Conservation (phyloP, 2,329 filamentous ascomycete species). For the Cladobotryum protrusum region DNA sequence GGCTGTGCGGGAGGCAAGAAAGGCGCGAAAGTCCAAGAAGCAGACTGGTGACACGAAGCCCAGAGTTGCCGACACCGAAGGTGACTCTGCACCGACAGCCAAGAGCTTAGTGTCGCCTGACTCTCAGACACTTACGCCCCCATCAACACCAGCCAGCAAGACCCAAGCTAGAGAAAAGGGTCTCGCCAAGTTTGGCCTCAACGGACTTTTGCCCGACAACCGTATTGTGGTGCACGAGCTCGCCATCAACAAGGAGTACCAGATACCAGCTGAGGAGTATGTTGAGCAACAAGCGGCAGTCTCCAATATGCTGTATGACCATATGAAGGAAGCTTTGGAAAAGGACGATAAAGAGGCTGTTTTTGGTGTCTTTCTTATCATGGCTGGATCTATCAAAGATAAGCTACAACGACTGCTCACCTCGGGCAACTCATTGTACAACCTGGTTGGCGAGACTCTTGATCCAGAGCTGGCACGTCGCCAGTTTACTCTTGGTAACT, state of each 20-base stretch:
- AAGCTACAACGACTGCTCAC: conserved; percentile 68
- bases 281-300: conserved; percentile 49
- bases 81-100: conserved; percentile 31
- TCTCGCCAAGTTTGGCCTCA: conserved; percentile 35
- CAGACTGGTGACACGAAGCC: conserved; percentile 65
- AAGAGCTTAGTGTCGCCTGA: conserved; percentile 33
- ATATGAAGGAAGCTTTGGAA: conserved; percentile 58
- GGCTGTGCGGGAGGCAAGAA: conserved; percentile 66
- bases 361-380: conserved; percentile 61
- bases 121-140: conserved; percentile 48
- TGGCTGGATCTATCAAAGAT: conserved; percentile 63
- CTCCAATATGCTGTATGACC: conserved; percentile 46
- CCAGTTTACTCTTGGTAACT: conserved; percentile 64
- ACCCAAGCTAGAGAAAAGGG: conserved; percentile 30
- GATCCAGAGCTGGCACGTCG: conserved; percentile 65
- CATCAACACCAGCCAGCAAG: conserved; percentile 42
- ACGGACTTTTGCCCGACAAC: conserved; percentile 62
- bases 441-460: conserved; percentile 66
- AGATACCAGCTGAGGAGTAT: conserved; percentile 58
- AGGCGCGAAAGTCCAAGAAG: conserved; percentile 57
- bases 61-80: conserved; percentile 54
- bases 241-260: conserved; percentile 71
- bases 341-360: conserved; percentile 59
- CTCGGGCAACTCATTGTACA: conserved; percentile 66
- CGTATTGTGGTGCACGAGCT: conserved; percentile 72